phyloP scores from a whole-genome alignment of 768 basidiomycete genomes.

The Russula sp. region DNA sequence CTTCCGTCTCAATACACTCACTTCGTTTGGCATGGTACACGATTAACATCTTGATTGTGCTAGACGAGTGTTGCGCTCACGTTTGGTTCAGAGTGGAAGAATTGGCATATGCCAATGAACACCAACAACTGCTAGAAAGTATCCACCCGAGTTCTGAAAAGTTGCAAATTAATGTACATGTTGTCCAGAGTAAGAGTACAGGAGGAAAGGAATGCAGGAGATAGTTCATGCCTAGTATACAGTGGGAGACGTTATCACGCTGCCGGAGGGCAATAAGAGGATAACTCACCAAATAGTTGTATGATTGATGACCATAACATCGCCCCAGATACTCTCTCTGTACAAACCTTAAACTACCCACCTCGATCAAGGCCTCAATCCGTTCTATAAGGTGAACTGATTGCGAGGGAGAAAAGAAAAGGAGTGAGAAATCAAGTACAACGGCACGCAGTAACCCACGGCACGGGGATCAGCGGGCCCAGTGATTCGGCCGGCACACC shows the following conservation, averaged over 20 bases:
- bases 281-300: slow-evolving; percentile 58
- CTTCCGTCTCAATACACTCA: too few species aligned
- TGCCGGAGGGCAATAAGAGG: background rate
- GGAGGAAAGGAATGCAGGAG: slow-evolving; percentile 7
- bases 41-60: too few species aligned
- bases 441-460: too few species aligned
- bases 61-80: too few species aligned
- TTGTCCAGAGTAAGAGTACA: slow-evolving; percentile 12
- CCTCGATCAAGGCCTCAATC: slow-evolving; percentile 91
- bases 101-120: background rate
- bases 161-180: slow-evolving; percentile 3
- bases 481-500: too few species aligned
- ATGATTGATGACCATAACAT: slow-evolving; percentile 79
- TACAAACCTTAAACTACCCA: slow-evolving; percentile 30
- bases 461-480: too few species aligned
- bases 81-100: too few species aligned
- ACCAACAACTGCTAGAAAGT: background rate
- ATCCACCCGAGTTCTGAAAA: background rate
- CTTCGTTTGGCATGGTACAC: too few species aligned
- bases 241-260: background rate
- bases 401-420: too few species aligned
- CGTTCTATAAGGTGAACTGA: slow-evolving; percentile 24
- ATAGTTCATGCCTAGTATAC: slow-evolving; percentile 13
- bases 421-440: too few species aligned
- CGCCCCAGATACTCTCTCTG: slow-evolving; percentile 94